Conservation (phyloP, 495 filamentous ascomycete species). For the Zalerion maritima region DNA sequence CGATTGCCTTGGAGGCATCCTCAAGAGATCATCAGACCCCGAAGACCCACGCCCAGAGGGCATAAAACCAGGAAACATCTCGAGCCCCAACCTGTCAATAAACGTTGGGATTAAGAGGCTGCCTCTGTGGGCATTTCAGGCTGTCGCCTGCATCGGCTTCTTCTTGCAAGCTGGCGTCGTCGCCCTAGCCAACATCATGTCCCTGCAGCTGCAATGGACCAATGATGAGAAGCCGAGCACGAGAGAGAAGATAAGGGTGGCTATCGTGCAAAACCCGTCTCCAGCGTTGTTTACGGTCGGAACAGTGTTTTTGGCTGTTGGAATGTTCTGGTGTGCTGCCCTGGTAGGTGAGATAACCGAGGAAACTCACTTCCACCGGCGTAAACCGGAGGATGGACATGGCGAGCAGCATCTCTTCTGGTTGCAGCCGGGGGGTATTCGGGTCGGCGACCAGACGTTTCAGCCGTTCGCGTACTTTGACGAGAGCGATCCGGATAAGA, state of each 20-base stretch:
- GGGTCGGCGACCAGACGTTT: slow-evolving; percentile 7
- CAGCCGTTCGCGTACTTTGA: slow-evolving; percentile 3
- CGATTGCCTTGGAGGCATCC: too few species aligned
- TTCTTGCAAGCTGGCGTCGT: too few species aligned
- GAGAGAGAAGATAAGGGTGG: too few species aligned
- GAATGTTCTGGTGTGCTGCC: slow-evolving; percentile 29
- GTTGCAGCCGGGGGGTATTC: slow-evolving; percentile 12
- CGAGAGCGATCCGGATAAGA: too few species aligned
- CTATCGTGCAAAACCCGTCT: too few species aligned
- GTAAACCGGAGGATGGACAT: too few species aligned
- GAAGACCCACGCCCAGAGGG: too few species aligned
- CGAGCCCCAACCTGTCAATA: slow-evolving; percentile 34
- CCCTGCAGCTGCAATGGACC: too few species aligned
- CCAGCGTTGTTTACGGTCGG: slow-evolving; percentile 12
- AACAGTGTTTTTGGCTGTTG: slow-evolving; percentile 19
- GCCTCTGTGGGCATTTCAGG: background rate
- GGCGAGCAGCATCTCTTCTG: slow-evolving; percentile 12
- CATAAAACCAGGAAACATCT: too few species aligned
- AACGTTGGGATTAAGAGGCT: slow-evolving; percentile 32
- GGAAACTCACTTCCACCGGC: slow-evolving; percentile 16
- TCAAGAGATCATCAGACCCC: too few species aligned
- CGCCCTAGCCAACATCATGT: too few species aligned
- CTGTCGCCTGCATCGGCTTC: background rate
- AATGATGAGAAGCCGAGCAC: too few species aligned
- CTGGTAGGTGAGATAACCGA: slow-evolving; percentile 24